Conservation (phyloP, 208 protist genomes). For the Crithidia fasciculata region DNA sequence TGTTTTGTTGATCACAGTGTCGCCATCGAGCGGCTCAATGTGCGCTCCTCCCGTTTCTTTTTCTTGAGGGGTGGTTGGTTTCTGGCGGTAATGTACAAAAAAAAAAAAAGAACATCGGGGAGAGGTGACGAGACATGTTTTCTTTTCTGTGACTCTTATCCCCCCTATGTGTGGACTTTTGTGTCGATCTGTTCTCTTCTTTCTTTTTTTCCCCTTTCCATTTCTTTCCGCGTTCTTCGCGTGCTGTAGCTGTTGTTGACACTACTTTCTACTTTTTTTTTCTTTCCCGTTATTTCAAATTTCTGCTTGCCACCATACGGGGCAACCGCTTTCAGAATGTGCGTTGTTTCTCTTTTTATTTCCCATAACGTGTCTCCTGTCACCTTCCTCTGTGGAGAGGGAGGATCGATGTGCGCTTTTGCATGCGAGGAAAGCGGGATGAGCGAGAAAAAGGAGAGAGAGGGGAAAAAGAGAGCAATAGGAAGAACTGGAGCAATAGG, state of each 20-base stretch:
- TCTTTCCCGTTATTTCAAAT: neutral
- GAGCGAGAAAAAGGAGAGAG: neutral
- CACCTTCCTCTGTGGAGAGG: too few relatives aligned
- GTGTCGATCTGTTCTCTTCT: neutral
- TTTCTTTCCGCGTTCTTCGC: too few relatives aligned
- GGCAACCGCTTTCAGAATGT: neutral
- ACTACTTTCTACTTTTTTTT: neutral
- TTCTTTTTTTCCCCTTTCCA: neutral
- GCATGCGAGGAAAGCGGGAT: too few relatives aligned
- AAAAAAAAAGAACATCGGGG: neutral
- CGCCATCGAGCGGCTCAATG: too few relatives aligned
- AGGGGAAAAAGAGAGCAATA: slow-evolving; percentile 16
- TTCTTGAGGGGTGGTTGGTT: neutral
- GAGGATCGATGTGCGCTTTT: too few relatives aligned
- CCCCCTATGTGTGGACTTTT: neutral
- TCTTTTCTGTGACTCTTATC: neutral
- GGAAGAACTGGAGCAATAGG: slow-evolving; percentile 19
- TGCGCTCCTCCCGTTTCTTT: neutral
- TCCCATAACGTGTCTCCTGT: too few relatives aligned
- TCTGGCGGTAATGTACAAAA: slow-evolving; percentile 13
- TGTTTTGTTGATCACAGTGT: too few relatives aligned
- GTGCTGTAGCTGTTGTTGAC: too few relatives aligned
- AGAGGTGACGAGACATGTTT: too few relatives aligned
- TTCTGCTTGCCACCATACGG: too few relatives aligned
- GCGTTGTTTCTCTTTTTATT: neutral